Base-by-base conservation (phyloP, 345 rosid genomes). In the Salix suchowensis region DNA sequence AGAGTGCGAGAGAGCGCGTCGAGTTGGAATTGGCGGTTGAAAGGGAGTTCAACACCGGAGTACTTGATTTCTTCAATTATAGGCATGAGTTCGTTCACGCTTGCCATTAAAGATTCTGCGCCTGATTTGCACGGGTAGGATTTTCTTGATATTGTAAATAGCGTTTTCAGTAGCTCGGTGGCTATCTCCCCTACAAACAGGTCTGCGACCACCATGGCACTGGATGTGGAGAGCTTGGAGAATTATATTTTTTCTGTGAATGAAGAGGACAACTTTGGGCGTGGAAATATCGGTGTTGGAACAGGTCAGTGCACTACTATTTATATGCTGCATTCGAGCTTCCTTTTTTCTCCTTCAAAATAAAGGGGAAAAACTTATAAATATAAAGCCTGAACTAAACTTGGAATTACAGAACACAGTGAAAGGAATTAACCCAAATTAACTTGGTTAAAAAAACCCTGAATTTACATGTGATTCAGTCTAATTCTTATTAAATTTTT, bases 21-120 rank as follows among this genome's bases (percentile, higher is more conserved):
- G 48, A 94, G 92, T 65, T 91, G 95, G 68, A 30, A n/a, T 21
- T 94, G 98, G 10, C 98, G 97, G 18, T 37, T 0, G 16, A 83
- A 64, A 10, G 94, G 85, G 5, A 94, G 87, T 76, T 95, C 98
- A 7, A 89, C 96, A 81, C 97, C 98, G 73, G 94, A 78, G 82
- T 70, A 89, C 46, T 91, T 90, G 65, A 90, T 90, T 85, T 94
- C 97, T 1, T 28, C 77, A 82, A 92, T 82, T 24, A 85, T 88
- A 13, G 94, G 92, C 4, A 67, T 76, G 55, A 90, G 82, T 0
- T 52, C 70, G 0, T 87, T 15, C 68, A 91, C 81, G 74, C 77
- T 64, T 5, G 1, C 2, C 2, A 65, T 77, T 67, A 93, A 86
- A 1, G 81, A 76, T 0, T 68, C 85, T 3, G 98, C 98, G 30